phyloP scores from a whole-genome alignment of 1,284 basidiomycete genomes.

The Sphagnurus paluster region DNA sequence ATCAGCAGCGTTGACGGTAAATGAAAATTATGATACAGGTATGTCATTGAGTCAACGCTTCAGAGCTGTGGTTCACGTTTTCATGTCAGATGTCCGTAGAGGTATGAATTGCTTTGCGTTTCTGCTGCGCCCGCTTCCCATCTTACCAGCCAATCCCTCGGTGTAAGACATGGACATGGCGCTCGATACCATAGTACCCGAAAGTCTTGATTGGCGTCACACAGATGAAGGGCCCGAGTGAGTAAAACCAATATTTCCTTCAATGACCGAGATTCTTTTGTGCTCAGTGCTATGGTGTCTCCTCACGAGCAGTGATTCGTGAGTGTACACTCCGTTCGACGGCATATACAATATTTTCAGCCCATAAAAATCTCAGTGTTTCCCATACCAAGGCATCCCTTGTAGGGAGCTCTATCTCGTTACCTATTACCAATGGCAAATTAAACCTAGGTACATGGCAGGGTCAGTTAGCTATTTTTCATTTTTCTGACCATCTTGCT shows the following conservation, averaged over 20 bases:
- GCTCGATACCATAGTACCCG: slow-evolving; percentile 86
- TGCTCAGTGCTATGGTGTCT: too few relatives aligned
- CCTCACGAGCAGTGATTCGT: slow-evolving; percentile 82
- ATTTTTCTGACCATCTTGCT: not conserved
- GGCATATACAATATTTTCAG: not conserved
- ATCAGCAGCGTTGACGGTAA: slow-evolving; percentile 84
- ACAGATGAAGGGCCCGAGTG: slow-evolving; percentile 91
- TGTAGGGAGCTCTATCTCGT: slow-evolving; percentile 77
- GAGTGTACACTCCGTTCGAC: slow-evolving; percentile 29
- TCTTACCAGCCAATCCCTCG: not conserved
- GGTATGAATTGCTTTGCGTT: slow-evolving; percentile 30
- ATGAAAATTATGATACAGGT: slow-evolving; percentile 84
- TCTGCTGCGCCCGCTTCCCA: not conserved
- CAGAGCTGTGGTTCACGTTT: not conserved
- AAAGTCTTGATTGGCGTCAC: slow-evolving; percentile 84
- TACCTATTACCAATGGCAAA: slow-evolving; percentile 83
- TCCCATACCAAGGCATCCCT: slow-evolving; percentile 91
- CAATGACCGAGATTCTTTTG: too few relatives aligned
- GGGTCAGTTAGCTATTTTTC: slow-evolving; percentile 40
- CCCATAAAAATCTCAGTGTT: slow-evolving; percentile 47
- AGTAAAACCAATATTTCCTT: slow-evolving; percentile 30
- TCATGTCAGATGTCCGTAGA: slow-evolving; percentile 54
- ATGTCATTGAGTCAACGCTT: not conserved
- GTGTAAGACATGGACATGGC: slow-evolving; percentile 82
- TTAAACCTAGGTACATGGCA: slow-evolving; percentile 93